Evolutionary conservation across 331 rosid species (phyloP), one percentile per base, ranked within the genome.

Genomic region (Rhamnella rubrinervis): DNA sequence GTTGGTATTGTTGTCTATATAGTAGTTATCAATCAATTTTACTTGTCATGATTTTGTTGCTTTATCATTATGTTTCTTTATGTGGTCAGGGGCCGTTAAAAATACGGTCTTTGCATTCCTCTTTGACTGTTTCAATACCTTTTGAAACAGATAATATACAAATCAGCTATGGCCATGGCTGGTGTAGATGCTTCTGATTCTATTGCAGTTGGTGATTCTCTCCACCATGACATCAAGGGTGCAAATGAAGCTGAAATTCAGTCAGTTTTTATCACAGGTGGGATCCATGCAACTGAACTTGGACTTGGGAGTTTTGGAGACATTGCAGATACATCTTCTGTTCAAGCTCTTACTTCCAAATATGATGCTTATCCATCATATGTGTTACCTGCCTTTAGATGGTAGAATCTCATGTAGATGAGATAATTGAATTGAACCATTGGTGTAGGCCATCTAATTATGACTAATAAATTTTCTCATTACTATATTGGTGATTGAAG

Each of bases 181-280:
- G 85, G 95, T 37, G 83, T 84, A 31, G 84, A 88, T 71, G 88
- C 76, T 66, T 80, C 80, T 31, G 90, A 93, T 31, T 83, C 86
- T 21, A 76, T 93, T 61, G 92, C 97, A 2, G 96, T 93, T 12
- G 98, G 98, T n/a, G 98, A 93, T 74, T 93, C 98, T 72, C 90
- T 90, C 31, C 97, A 93, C 78, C 98, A 93, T 67, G 98, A 93
- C 81, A 90, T 93, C 39, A 93, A 88, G 87, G 98, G 98, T 23
- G 98, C 98, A 20, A 93, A 93, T 80, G 89, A 82, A 55, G 87
- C 91, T 31, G 89, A 92, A 71, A 79, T 93, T 58, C 66, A 90
- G 60, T 90, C 98, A 40, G 82, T 83, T 71, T 81, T 93, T 6
- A 76, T 81, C 60, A 90, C 97, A 17, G 82, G 96, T 52, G 98